These are phyloP conservation scores for Hirschioporus abietinus DNA, from an alignment of 768 basidiomycete genomes.

Conservation along the genomic window DNA sequence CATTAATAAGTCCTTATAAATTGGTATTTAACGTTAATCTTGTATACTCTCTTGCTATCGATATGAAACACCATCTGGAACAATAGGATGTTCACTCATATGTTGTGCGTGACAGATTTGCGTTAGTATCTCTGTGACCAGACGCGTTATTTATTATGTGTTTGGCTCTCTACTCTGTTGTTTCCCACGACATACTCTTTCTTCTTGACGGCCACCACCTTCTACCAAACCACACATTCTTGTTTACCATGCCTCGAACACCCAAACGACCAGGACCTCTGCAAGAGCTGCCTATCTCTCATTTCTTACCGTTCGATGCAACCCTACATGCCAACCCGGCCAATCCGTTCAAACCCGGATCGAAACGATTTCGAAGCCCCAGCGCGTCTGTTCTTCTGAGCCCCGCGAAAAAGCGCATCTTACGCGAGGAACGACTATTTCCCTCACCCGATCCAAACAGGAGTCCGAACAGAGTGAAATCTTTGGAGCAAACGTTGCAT, in stretches of 20 bases:
- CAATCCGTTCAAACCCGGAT: not conserved
- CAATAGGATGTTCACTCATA: not conserved
- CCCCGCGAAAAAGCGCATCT: not conserved
- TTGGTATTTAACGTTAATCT: not conserved
- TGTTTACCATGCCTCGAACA: not conserved
- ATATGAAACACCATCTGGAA: too few species aligned
- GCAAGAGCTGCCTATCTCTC: conserved; percentile 54
- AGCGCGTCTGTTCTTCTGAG: not conserved
- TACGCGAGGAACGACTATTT: not conserved
- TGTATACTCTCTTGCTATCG: too few species aligned
- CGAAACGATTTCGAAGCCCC: not conserved
- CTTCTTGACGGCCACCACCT: not conserved
- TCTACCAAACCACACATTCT: not conserved
- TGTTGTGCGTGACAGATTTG: not conserved
- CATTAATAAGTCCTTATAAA: not conserved
- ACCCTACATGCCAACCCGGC: not conserved
- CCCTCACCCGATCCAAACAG: not conserved
- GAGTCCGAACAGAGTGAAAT: not conserved
- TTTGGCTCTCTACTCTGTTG: not conserved
- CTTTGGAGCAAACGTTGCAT: not conserved
- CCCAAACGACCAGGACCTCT: conserved; percentile 42
- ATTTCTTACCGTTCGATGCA: conserved; percentile 32
- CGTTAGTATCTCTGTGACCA: not conserved
- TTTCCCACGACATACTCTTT: not conserved
- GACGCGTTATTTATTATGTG: not conserved